Percentiles rank a stretch among this genome's conserved stretches.
Evolutionary conservation across 768 basidiomycete species (phyloP).

Genomic region (Antrodiella citrinella): DNA sequence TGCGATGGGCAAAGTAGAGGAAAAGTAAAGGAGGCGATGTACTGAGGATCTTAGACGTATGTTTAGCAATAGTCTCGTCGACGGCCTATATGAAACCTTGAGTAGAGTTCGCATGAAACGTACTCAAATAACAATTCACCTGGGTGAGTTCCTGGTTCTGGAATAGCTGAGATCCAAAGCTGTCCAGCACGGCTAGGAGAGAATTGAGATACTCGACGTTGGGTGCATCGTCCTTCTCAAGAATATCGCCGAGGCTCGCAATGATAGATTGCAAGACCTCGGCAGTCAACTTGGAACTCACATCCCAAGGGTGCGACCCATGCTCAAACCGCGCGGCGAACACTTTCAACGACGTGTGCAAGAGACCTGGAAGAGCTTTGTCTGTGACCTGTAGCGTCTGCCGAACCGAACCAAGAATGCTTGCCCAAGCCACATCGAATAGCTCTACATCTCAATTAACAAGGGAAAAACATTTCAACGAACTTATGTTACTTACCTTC

Average conservation of each 20-base stretch:
- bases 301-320: conserved; percentile 17
- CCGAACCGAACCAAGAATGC: conserved; percentile 27
- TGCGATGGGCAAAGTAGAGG: conserved; percentile 42
- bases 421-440: conserved; percentile 42
- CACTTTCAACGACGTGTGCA: conserved; percentile 39
- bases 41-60: conserved; percentile 33
- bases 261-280: conserved; percentile 29
- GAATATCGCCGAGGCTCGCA: conserved; percentile 22
- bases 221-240: conserved; percentile 15
- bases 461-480: neutral
- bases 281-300: conserved; percentile 22
- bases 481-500: conserved; percentile 16
- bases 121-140: conserved; percentile 23
- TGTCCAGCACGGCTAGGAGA: conserved; percentile 38
- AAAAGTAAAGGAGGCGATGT: conserved; percentile 38
- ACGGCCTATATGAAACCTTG: conserved; percentile 33
- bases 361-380: conserved; percentile 23
- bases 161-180: conserved; percentile 47
- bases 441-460: conserved; percentile 26
- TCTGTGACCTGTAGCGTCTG: conserved; percentile 2
- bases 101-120: too few species aligned
- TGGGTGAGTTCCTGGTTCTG: conserved; percentile 31
- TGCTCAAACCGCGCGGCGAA: conserved; percentile 34
- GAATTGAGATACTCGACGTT: conserved; percentile 13
- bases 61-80: conserved; percentile 33